Conservation (phyloP, 1,284 basidiomycete species). For the Ceratobasidium sp. region DNA sequence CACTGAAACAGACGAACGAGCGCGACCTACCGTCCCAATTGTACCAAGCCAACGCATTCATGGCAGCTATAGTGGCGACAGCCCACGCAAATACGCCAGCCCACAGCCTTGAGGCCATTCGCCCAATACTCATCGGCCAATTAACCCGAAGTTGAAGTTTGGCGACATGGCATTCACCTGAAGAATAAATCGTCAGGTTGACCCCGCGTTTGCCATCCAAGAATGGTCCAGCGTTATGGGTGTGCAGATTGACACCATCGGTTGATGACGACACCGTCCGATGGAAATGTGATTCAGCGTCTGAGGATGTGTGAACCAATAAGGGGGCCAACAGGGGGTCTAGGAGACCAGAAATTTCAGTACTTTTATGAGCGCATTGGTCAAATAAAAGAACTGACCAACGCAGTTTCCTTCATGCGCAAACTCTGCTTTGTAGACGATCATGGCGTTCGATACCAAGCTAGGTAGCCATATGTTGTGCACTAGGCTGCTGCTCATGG, state of each 20-base stretch:
- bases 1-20: background rate
- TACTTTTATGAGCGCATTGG: constrained; percentile 17
- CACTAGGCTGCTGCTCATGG: constrained; percentile 54
- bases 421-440: constrained; percentile 68
- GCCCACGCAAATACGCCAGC: constrained; percentile 76
- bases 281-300: constrained; percentile 75
- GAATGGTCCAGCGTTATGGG: constrained; percentile 77
- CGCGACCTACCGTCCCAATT: constrained; percentile 52
- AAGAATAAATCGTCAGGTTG: constrained; percentile 66
- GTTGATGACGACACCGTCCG: constrained; percentile 47
- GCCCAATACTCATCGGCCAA: constrained; percentile 73
- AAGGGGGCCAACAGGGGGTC: constrained; percentile 65
- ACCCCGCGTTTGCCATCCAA: constrained; percentile 52
- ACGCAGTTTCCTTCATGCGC: constrained; percentile 46
- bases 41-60: constrained; percentile 66
- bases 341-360: constrained; percentile 50
- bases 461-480: constrained; percentile 58
- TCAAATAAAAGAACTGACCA: constrained; percentile 44
- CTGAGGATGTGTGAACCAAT: constrained; percentile 65
- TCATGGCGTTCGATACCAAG: constrained; percentile 66
- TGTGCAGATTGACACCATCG: constrained; percentile 69
- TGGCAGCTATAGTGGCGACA: constrained; percentile 67
- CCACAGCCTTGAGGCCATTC: constrained; percentile 77
- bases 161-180: constrained; percentile 60
- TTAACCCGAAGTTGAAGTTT: constrained; percentile 67